Percentiles rank a stretch among this genome's conserved stretches.
Evolutionary conservation across 2,329 filamentous ascomycete species (phyloP).

Genomic region (Penicillium nordicum): DNA sequence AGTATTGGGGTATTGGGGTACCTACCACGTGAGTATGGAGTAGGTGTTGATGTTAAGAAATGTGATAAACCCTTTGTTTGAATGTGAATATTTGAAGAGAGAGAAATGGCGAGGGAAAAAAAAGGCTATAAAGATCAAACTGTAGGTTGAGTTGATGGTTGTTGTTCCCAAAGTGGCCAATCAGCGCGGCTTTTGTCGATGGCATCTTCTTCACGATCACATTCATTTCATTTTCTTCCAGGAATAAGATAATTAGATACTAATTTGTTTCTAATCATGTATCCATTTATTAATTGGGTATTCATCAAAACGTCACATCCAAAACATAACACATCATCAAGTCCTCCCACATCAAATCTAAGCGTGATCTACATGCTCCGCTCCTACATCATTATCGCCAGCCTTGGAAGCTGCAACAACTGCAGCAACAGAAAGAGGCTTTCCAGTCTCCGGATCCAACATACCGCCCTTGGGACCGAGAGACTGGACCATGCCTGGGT

Average conservation of each 20-base stretch:
- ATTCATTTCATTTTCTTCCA: background rate
- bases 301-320: background rate
- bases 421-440: constrained; percentile 11
- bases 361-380: constrained; percentile 20
- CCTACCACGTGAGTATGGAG: background rate
- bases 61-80: background rate
- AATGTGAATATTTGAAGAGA: background rate
- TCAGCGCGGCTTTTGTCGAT: constrained; percentile 7
- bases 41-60: background rate
- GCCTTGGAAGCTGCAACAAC: constrained; percentile 1
- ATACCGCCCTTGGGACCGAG: constrained; percentile 34
- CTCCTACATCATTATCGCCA: constrained; percentile 3
- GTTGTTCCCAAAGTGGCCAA: constrained; percentile 28
- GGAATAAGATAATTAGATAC: too few relatives aligned
- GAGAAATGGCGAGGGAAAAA: background rate
- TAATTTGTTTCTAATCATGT: background rate
- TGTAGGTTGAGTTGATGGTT: constrained; percentile 43
- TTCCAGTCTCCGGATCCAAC: constrained; percentile 32
- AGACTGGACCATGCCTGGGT: constrained; percentile 49
- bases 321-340: background rate
- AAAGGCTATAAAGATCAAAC: constrained; percentile 44
- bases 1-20: background rate
- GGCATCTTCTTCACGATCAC: background rate
- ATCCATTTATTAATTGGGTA: background rate
- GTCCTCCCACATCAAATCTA: background rate